These are phyloP conservation scores for Boletus sp. DNA, from an alignment of 768 basidiomycete genomes.

Conservation along the genomic window DNA sequence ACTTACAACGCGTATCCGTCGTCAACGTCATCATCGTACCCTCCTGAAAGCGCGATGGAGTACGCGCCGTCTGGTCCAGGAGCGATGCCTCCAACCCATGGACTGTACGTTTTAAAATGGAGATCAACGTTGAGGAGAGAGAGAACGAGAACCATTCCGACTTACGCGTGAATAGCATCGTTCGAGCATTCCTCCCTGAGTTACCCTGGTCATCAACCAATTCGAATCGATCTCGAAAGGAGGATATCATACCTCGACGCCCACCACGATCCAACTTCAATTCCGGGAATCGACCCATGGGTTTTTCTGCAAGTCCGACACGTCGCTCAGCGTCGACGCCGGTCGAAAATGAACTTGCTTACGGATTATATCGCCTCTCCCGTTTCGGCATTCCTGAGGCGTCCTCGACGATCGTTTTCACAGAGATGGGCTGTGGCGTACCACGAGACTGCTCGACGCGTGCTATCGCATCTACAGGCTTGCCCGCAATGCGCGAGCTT, in stretches of 20 bases:
- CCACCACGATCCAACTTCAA: conserved; percentile 86
- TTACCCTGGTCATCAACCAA: neutral
- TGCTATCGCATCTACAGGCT: conserved; percentile 46
- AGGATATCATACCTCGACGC: conserved; percentile 48
- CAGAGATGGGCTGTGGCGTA: conserved; percentile 38
- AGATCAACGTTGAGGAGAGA: neutral
- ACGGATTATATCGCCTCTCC: conserved; percentile 36
- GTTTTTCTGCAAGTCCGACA: conserved; percentile 51
- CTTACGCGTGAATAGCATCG: conserved; percentile 86
- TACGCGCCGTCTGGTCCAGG: conserved; percentile 66
- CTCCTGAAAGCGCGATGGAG: conserved; percentile 86
- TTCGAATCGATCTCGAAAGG: neutral
- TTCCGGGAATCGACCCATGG: conserved; percentile 77
- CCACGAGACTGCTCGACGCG: conserved; percentile 38
- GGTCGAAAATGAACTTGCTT: neutral
- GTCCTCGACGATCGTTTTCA: conserved; percentile 35
- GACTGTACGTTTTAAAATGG: conserved; percentile 40
- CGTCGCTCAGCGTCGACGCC: conserved; percentile 21
- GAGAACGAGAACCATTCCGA: conserved; percentile 2
- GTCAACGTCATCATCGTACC: conserved; percentile 85
- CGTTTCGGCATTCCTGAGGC: conserved; percentile 35
- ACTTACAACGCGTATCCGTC: conserved; percentile 80
- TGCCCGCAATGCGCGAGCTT: conserved; percentile 65
- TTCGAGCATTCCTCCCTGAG: conserved; percentile 60
- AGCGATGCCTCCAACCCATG: conserved; percentile 80